Base-by-base conservation (phyloP, 371 early-diverging fungal species). In the Mucor irregularis region DNA sequence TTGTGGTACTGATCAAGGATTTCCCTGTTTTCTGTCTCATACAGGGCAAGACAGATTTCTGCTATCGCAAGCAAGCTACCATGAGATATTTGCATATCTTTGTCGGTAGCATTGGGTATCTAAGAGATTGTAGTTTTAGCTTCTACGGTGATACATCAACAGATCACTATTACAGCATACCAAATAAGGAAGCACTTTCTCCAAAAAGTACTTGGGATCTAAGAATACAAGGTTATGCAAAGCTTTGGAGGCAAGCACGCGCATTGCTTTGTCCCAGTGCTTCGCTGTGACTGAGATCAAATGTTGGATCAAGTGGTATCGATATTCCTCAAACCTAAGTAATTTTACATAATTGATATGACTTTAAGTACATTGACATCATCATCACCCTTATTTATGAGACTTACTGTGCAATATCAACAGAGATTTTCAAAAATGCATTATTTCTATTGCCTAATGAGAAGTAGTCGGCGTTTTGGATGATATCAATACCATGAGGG, bases 401-500 rank as follows among this genome's bases (percentile, higher is more conserved):
- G 42, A 60, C 67, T 71, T 85, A 92, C 90, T 74, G 69, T 22
- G 91, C 91, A 50, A 97, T 84, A 19, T 78, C 73, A 5, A 76
- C 62, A 2, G 84, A 83, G 4, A 91, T 85, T 5, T 78, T 76
- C 39, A 90, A 58, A 55, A 82, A 95, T 0, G 92, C 81, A 50
- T 80, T 84, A 56, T 64, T 82, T 35, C 91, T 79, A 58, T 91
- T 94, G 35, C 98, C 96, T 0, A 98, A 80, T 0, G 90, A 76
- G 63, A 93, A 95, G 67, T 91, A 98, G 62, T 98, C 97, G 0
- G 94, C 94, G 16, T 84, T 68, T 34, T 91, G 91, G 34, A 98
- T 83, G 43, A 97, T 86, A 1, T 91, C 86, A 42, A 98, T 95
- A 0, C 98, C 98, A 64, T 91, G 84, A n/a, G 96, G 94, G 50